These are phyloP conservation scores for Russula emetica DNA, from an alignment of 768 basidiomycete genomes.

Conservation along the genomic window DNA sequence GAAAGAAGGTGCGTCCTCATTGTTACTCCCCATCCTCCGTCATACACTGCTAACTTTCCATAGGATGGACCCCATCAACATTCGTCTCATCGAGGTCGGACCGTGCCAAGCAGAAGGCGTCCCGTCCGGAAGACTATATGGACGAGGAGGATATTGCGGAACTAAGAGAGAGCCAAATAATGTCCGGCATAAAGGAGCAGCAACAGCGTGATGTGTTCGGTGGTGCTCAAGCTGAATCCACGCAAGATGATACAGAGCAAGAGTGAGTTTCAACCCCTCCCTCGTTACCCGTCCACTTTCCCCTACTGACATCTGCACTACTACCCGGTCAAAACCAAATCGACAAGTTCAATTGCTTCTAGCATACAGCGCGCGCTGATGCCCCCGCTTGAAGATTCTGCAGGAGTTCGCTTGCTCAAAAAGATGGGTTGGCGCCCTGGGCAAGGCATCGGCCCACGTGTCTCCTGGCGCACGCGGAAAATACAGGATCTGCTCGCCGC, in stretches of 20 bases:
- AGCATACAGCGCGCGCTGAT: constrained; percentile 64
- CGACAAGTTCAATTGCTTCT: constrained; percentile 53
- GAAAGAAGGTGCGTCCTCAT: constrained; percentile 66
- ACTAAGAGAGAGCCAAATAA: constrained; percentile 56
- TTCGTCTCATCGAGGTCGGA: constrained; percentile 87
- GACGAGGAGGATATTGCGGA: constrained; percentile 96
- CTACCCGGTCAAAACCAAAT: not conserved
- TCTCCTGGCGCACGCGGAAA: constrained; percentile 70
- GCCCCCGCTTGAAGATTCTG: constrained; percentile 71
- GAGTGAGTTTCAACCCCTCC: constrained; percentile 46
- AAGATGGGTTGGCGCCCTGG: constrained; percentile 96
- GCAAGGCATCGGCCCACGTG: constrained; percentile 88
- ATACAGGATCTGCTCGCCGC: constrained; percentile 58
- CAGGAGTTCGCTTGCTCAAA: constrained; percentile 79
- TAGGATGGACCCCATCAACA: constrained; percentile 92
- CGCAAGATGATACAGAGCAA: constrained; percentile 42
- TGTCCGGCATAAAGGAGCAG: constrained; percentile 67
- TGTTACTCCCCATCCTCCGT: not conserved
- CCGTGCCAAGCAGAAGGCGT: constrained; percentile 57
- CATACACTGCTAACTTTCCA: constrained; percentile 4
- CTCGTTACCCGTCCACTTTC: not conserved
- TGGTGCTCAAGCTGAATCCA: constrained; percentile 49
- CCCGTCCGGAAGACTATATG: constrained; percentile 93
- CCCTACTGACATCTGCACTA: not conserved
- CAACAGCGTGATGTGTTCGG: constrained; percentile 66